Percentiles rank a stretch among this genome's conserved stretches.
Conservation (phyloP, 2,329 filamentous ascomycete genomes). For the Aspergillus sp. region DNA sequence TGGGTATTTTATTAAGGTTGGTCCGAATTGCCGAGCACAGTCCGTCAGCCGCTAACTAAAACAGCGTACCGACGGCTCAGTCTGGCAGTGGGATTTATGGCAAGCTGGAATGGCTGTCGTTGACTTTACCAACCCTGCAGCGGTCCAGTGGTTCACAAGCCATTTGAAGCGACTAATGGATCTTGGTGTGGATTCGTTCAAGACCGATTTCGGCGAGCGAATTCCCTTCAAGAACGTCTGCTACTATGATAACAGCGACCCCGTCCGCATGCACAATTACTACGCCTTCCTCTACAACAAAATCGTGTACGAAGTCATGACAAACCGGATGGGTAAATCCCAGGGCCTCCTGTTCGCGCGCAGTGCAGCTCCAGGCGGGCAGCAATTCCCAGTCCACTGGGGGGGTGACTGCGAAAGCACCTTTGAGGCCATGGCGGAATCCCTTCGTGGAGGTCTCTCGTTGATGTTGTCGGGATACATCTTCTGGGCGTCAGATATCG, state of each 20-base stretch:
- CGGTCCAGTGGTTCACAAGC: slow-evolving; percentile 61
- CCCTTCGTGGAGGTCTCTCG: slow-evolving; percentile 62
- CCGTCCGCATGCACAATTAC: slow-evolving; percentile 71
- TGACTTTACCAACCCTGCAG: slow-evolving; percentile 71
- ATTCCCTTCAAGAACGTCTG: slow-evolving; percentile 64
- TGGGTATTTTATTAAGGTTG: slow-evolving; percentile 63
- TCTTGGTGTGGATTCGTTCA: slow-evolving; percentile 68
- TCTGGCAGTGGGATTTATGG: slow-evolving; percentile 77
- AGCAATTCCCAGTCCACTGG: slow-evolving; percentile 69
- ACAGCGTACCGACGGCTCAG: slow-evolving; percentile 61
- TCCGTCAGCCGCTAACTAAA: too few relatives aligned
- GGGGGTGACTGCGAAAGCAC: slow-evolving; percentile 74
- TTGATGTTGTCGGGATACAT: slow-evolving; percentile 63
- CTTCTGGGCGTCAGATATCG: slow-evolving; percentile 70
- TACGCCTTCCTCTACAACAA: slow-evolving; percentile 72
- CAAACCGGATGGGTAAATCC: slow-evolving; percentile 49
- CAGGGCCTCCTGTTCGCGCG: slow-evolving; percentile 67
- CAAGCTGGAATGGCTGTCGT: slow-evolving; percentile 73
- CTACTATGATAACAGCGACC: slow-evolving; percentile 62
- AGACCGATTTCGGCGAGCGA: slow-evolving; percentile 73
- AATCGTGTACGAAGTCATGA: slow-evolving; percentile 64
- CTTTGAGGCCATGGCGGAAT: slow-evolving; percentile 72
- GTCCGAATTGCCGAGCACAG: not conserved
- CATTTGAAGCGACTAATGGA: slow-evolving; percentile 65
- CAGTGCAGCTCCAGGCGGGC: slow-evolving; percentile 64